Evolutionary conservation across 768 basidiomycete genomes (phyloP).

Genomic region (Clavulina sp.): DNA sequence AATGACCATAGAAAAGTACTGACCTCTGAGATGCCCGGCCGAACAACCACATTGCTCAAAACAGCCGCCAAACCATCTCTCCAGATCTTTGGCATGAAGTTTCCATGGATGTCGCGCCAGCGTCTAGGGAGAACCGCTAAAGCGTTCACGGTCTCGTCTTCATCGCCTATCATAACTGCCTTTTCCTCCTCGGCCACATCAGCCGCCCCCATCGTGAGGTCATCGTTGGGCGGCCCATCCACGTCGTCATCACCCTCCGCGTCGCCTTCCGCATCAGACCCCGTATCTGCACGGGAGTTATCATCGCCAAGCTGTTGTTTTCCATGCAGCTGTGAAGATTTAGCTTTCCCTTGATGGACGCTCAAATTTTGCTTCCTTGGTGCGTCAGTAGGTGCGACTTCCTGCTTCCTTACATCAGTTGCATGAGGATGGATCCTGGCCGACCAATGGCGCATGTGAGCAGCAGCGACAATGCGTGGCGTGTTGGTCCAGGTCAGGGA

Average conservation of each 20-base stretch:
- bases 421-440: too few relatives aligned
- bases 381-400: too few relatives aligned
- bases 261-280: neutral
- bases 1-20: too few relatives aligned
- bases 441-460: too few relatives aligned
- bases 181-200: neutral
- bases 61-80: neutral
- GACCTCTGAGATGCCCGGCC: slow-evolving; percentile 2
- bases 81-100: neutral
- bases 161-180: neutral
- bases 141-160: neutral
- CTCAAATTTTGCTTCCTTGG: too few relatives aligned
- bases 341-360: too few relatives aligned
- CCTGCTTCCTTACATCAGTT: too few relatives aligned
- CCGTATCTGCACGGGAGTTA: neutral
- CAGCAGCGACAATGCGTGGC: too few relatives aligned
- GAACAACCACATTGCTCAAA: neutral
- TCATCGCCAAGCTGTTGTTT: too few relatives aligned
- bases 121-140: neutral
- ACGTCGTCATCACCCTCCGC: neutral
- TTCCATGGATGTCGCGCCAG: neutral
- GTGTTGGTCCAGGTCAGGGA: too few relatives aligned
- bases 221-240: neutral
- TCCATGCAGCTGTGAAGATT: too few relatives aligned
- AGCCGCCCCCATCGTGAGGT: neutral